These are phyloP conservation scores for Suillus luteus DNA, from an alignment of 768 basidiomycete genomes.

Conservation along the genomic window DNA sequence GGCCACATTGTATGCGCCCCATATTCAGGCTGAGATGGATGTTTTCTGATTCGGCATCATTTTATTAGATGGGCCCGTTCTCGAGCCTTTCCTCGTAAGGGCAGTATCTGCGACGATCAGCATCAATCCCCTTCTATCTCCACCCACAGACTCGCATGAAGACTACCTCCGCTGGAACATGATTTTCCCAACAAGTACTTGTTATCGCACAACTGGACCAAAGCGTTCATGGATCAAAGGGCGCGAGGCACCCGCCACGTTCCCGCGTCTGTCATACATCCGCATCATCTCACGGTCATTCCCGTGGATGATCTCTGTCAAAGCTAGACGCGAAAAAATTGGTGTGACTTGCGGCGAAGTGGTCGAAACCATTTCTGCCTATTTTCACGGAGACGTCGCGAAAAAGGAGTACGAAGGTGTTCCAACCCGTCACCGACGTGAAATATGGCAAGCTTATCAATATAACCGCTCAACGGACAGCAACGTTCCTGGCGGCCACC, in stretches of 20 bases:
- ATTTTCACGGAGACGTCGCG: conserved; percentile 51
- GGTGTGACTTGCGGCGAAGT: conserved; percentile 73
- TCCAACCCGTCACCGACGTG: conserved; percentile 36
- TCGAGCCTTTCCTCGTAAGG: conserved; percentile 58
- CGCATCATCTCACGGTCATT: conserved; percentile 53
- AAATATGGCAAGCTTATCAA: conserved; percentile 54
- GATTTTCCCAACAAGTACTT: conserved; percentile 61
- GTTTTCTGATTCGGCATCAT: conserved; percentile 17
- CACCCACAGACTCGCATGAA: conserved; percentile 43
- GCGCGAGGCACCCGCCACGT: conserved; percentile 64
- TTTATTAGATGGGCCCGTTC: conserved; percentile 64
- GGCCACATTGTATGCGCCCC: conserved; percentile 42
- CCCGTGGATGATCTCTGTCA: conserved; percentile 57
- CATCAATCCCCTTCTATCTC: conserved; percentile 65
- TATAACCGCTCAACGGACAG: conserved; percentile 65
- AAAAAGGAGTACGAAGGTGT: conserved; percentile 55
- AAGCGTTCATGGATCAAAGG: conserved; percentile 67
- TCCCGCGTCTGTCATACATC: conserved; percentile 56
- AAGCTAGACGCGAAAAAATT: conserved; percentile 43
- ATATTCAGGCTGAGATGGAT: not conserved
- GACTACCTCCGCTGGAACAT: conserved; percentile 74
- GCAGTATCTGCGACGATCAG: conserved; percentile 48
- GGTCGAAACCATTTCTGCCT: conserved; percentile 52
- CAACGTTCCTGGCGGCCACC: conserved; percentile 68
- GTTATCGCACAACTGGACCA: conserved; percentile 64